Evolutionary conservation across 441 rosid species (phyloP), one percentile per base, ranked within the genome.

Genomic region (Populus hybrid): DNA sequence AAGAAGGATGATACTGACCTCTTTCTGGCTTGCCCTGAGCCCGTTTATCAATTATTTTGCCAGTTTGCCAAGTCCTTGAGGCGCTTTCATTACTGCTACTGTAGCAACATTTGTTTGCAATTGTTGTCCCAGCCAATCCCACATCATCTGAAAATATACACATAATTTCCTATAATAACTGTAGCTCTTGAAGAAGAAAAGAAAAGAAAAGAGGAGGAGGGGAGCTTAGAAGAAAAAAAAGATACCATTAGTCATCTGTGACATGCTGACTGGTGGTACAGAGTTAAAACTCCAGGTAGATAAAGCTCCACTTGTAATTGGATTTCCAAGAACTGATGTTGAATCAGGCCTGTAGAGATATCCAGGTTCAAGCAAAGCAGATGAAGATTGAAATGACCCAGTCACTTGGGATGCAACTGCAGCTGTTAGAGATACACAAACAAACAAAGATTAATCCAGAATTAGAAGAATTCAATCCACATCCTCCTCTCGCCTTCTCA

Each of bases 1-100:
- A 28, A 75, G 59, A 70, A 78, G 9, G n/a, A 67, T 71, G 73
- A 77, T 36, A 72, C 82, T 35, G 72, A 94, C 98, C 94, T 88
- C 94, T 87, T 77, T 34, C 73, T 74, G 88, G 85, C 83, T 87
- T 85, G 28, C 79, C 82, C 69, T 81, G 84, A 76, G 85, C 87
- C 64, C 75, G 88, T 79, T 9, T 86, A 35, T 87, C 89, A 83
- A 71, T 78, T 35, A 82, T 75, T 79, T 90, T 88, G 21, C 85
- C 81, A 80, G 82, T 69, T 12, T 84, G 83, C 79, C 77, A 85
- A 77, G 85, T 78, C 77, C 67, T 87, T 35, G 81, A 88, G 73
- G 88, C 88, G 86, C 89, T 91, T 77, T 91, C 95, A 67, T 81
- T 86, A 78, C 88, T 87, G 70, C 90, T 89, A 75, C 85, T 86